Conservation (phyloP, 371 early-diverging fungal species). For the Mortierella sp. region DNA sequence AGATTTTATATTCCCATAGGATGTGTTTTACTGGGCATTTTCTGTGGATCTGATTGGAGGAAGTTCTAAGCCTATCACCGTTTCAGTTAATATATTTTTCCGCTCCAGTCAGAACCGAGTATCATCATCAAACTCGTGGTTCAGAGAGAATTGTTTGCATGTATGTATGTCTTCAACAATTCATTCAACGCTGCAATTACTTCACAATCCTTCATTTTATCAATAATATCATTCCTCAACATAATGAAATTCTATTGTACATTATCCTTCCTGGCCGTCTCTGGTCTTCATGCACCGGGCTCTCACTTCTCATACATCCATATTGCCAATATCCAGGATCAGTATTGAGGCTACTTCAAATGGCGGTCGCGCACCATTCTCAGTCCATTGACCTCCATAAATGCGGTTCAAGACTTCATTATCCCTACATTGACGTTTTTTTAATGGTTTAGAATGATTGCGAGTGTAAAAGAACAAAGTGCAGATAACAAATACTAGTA, state of each 20-base stretch:
- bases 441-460: neutral
- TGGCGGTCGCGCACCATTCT: neutral
- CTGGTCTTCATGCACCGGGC: neutral
- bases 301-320: neutral
- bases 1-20: too few relatives aligned
- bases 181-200: too few relatives aligned
- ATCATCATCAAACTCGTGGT: too few relatives aligned
- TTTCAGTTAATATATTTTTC: too few relatives aligned
- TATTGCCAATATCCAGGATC: neutral
- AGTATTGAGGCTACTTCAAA: neutral
- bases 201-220: too few relatives aligned
- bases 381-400: conserved; percentile 2
- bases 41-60: too few relatives aligned
- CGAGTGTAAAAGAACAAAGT: neutral
- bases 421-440: conserved; percentile 20
- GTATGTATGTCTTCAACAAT: too few relatives aligned
- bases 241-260: conserved; percentile 2
- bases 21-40: too few relatives aligned
- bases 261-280: neutral
- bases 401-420: conserved; percentile 12
- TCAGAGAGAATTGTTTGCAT: too few relatives aligned
- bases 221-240: neutral
- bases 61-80: too few relatives aligned
- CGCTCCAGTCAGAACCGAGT: too few relatives aligned
- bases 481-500: conserved; percentile 5